Evolutionary conservation across 768 basidiomycete genomes (phyloP), one percentile per base, ranked within the genome.

Genomic region (Aureoboletus auriporus): DNA sequence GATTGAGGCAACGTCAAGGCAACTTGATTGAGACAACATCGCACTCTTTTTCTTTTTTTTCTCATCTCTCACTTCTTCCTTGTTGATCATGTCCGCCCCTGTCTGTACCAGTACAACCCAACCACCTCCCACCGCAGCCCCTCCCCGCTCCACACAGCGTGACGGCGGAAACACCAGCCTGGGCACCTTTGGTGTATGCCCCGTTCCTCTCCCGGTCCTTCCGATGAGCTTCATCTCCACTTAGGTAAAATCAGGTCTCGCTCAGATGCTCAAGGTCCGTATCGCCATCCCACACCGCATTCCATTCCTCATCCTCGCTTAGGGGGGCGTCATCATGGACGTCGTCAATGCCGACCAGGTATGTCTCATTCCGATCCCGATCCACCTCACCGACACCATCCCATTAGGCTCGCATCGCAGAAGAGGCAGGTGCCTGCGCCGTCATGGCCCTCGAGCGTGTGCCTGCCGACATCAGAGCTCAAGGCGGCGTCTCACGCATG

Each of bases 401-500:
- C 16, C 16, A 5, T 31, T 14, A 94, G 86, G 95, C 95, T 50
- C 87, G 89, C 52, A 93, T 97, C 58, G 95, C 95, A 39, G 95
- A 98, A 64, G 92, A 93, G 64, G 95, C 95, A 8, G 95, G 95
- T 39, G 95, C 95, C 7, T 93, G 91, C 64, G 95, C 95, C 50
- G 95, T 99, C 53, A 98, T 99, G 95, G 92, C 92, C 5, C 79
- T 94, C 29, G 92, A 96, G 69, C 78, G 93, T 49, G 91, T 99
- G 4, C 95, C 95, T 9, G 93, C 94, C 11, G 93, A 97, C 64
- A 98, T 99, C 62, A 80, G 95, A 52, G 77, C 77, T 14, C 75
- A 90, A 65, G 95, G 95, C 29, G 95, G 95, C 50, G 95, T 99
- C 46, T 92, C 95, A 0, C 78, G 95, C 52, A 99, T 99, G 95